Evolutionary conservation across 1,284 basidiomycete genomes (phyloP).

Genomic region (Boletus sp.): DNA sequence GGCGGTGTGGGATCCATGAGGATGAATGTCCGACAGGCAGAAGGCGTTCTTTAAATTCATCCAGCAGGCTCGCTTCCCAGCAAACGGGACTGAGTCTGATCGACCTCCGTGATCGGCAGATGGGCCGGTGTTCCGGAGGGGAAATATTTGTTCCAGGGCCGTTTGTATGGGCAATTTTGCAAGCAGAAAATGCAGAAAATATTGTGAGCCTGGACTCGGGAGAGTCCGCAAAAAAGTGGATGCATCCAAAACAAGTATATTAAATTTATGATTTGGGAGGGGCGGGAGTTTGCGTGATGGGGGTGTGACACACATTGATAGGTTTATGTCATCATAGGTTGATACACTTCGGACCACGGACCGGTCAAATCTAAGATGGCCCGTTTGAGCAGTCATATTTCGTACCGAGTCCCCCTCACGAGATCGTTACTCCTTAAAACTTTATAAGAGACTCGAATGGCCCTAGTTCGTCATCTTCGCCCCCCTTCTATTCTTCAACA

Average conservation of each 20-base stretch:
- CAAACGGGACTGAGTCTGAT: slow-evolving; percentile 15
- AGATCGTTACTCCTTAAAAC: slow-evolving; percentile 26
- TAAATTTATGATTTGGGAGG: slow-evolving; percentile 23
- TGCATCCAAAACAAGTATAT: slow-evolving; percentile 25
- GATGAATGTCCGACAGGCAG: slow-evolving; percentile 1
- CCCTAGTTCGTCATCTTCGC: slow-evolving; percentile 20
- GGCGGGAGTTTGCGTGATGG: slow-evolving; percentile 26
- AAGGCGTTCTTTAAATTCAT: slow-evolving; percentile 28
- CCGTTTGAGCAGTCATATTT: slow-evolving; percentile 25
- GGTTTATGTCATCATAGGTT: slow-evolving; percentile 30
- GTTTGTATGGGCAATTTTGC: neutral
- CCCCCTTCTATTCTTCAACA: slow-evolving; percentile 30
- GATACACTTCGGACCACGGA: slow-evolving; percentile 29
- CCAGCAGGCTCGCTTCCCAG: neutral
- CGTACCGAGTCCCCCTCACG: slow-evolving; percentile 30
- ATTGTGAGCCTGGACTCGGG: slow-evolving; percentile 14
- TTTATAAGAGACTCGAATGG: slow-evolving; percentile 36
- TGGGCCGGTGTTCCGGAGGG: slow-evolving; percentile 27
- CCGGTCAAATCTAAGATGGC: slow-evolving; percentile 26
- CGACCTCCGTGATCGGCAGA: slow-evolving; percentile 31
- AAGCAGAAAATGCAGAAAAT: slow-evolving; percentile 10
- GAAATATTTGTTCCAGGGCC: slow-evolving; percentile 5
- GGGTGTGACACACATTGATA: slow-evolving; percentile 25
- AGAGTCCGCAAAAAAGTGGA: slow-evolving; percentile 13
- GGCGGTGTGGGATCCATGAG: slow-evolving; percentile 44